phyloP scores from a whole-genome alignment of 164 flowering plant genomes.

The Dillenia turbinata region DNA sequence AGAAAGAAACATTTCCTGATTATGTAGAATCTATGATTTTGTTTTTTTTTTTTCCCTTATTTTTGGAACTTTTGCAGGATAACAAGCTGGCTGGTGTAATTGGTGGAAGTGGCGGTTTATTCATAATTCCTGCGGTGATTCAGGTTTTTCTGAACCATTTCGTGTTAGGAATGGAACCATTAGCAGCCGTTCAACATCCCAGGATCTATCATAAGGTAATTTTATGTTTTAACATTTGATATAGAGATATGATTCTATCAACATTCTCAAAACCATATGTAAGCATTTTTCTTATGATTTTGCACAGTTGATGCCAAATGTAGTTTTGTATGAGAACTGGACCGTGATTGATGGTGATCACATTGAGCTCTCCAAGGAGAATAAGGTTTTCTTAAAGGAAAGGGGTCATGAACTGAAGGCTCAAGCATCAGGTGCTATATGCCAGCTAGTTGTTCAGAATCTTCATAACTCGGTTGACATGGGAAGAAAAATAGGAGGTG shows the following conservation, averaged over 20 bases:
- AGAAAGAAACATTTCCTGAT: too few species aligned
- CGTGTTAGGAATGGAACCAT: slow-evolving; percentile 66
- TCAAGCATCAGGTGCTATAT: slow-evolving; percentile 50
- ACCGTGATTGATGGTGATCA: slow-evolving; percentile 74
- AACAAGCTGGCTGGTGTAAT: slow-evolving; percentile 65
- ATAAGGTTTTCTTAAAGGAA: slow-evolving; percentile 49
- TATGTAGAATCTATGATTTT: neutral
- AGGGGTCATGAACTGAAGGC: slow-evolving; percentile 64
- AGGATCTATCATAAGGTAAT: slow-evolving; percentile 79
- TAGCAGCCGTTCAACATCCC: slow-evolving; percentile 66
- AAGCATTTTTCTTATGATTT: neutral
- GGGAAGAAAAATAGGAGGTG: slow-evolving; percentile 27
- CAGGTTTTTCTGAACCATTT: slow-evolving; percentile 81
- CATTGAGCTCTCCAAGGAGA: slow-evolving; percentile 56
- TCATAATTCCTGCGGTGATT: slow-evolving; percentile 69
- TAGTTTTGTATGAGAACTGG: slow-evolving; percentile 72
- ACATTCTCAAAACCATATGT: too few species aligned
- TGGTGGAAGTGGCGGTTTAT: slow-evolving; percentile 83
- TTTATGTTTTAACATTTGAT: neutral
- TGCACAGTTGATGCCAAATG: slow-evolving; percentile 84
- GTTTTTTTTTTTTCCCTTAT: neutral
- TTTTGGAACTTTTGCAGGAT: slow-evolving; percentile 39
- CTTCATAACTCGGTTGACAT: slow-evolving; percentile 23
- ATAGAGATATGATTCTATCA: too few species aligned
- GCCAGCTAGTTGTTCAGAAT: slow-evolving; percentile 76